Conservation (phyloP, 768 basidiomycete genomes). For the Russula foetens region DNA sequence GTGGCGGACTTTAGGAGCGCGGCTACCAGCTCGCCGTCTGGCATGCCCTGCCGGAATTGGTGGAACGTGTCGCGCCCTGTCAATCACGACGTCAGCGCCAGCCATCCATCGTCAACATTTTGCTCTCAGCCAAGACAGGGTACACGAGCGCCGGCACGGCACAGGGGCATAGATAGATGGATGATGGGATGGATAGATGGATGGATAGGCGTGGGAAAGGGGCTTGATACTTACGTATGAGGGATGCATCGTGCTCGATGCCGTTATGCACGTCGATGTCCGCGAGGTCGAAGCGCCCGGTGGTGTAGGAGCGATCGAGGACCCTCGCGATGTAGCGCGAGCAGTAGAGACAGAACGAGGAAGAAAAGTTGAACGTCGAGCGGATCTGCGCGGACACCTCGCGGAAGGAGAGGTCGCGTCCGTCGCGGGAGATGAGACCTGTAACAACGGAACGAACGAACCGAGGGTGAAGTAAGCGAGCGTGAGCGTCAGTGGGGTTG, state of each 20-base stretch:
- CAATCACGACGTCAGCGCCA: too few relatives aligned
- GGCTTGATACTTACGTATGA: constrained; percentile 39
- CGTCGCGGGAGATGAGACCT: constrained; percentile 49
- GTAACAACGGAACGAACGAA: neutral
- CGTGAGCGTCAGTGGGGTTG: too few relatives aligned
- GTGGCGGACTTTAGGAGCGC: constrained; percentile 52
- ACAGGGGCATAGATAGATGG: too few relatives aligned
- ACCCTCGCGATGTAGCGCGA: constrained; percentile 51
- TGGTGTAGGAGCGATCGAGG: constrained; percentile 46
- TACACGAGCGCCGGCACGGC: too few relatives aligned
- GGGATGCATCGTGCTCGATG: constrained; percentile 63
- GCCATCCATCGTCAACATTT: too few relatives aligned
- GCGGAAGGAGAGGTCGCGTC: constrained; percentile 59
- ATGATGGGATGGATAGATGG: too few relatives aligned
- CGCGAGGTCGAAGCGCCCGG: constrained; percentile 52
- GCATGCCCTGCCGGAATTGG: constrained; percentile 46
- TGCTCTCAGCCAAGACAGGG: too few relatives aligned
- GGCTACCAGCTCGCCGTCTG: constrained; percentile 38
- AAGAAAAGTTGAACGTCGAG: constrained; percentile 59
- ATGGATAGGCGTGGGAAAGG: neutral
- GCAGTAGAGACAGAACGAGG: constrained; percentile 60
- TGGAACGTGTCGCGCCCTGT: constrained; percentile 46
- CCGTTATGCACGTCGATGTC: constrained; percentile 70
- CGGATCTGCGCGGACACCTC: constrained; percentile 38
- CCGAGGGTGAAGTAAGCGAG: too few relatives aligned